Percentiles rank a stretch among this genome's conserved stretches.
Evolutionary conservation across 108 stramenopile genomes (phyloP).

Genomic region (Fragilaria radians): DNA sequence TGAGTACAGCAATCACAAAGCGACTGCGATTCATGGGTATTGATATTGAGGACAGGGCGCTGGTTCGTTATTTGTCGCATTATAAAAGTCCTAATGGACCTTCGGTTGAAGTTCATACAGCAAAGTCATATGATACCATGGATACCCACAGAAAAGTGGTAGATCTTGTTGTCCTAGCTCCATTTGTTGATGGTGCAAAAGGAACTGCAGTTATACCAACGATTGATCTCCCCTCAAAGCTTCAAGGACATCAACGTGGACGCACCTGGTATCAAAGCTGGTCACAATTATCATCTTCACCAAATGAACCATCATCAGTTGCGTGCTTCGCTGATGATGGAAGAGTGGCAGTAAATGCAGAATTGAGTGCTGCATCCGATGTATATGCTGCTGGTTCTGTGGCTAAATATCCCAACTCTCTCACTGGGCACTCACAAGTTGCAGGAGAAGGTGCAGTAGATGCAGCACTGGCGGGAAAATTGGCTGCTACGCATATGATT

Average conservation of each 20-base stretch:
- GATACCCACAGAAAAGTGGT: slow-evolving; percentile 40
- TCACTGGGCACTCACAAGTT: slow-evolving; percentile 60
- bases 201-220: slow-evolving; percentile 64
- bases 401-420: slow-evolving; percentile 63
- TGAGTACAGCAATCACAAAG: slow-evolving; percentile 61
- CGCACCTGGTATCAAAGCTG: slow-evolving; percentile 52
- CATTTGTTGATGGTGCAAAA: slow-evolving; percentile 51
- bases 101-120: slow-evolving; percentile 59
- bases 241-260: slow-evolving; percentile 29
- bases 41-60: slow-evolving; percentile 60
- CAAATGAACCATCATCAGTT: slow-evolving; percentile 44
- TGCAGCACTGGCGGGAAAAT: slow-evolving; percentile 52
- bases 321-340: slow-evolving; percentile 80
- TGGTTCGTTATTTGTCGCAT: slow-evolving; percentile 64
- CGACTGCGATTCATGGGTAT: slow-evolving; percentile 49
- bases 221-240: slow-evolving; percentile 14
- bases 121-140: slow-evolving; percentile 71
- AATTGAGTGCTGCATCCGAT: slow-evolving; percentile 58
- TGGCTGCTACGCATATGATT: slow-evolving; percentile 77
- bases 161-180: slow-evolving; percentile 66
- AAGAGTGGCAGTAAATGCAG: slow-evolving; percentile 44
- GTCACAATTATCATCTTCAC: slow-evolving; percentile 33
- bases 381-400: slow-evolving; percentile 79
- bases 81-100: background rate
- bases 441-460: slow-evolving; percentile 62